Evolutionary conservation across 805 yeast genomes (phyloP).

Genomic region (Saccharomycopsis oosterbeekiorum): DNA sequence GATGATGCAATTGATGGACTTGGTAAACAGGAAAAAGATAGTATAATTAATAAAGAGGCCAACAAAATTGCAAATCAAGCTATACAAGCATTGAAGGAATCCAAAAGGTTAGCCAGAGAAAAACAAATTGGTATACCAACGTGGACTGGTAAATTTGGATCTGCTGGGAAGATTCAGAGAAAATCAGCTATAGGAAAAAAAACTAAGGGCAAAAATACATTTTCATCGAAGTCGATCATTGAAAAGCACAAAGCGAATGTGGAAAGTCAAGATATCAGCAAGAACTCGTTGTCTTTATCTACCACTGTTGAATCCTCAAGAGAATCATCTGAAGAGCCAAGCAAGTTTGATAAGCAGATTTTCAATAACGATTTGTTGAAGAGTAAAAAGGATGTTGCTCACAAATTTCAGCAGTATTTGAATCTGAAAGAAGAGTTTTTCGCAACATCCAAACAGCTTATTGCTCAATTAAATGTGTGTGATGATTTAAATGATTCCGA

Average conservation of each 20-base stretch:
- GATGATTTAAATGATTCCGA: conserved; percentile 39
- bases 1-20: conserved; percentile 70
- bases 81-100: conserved; percentile 46
- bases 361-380: conserved; percentile 6
- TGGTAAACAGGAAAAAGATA: conserved; percentile 20
- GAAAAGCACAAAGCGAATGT: neutral
- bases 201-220: neutral
- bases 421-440: conserved; percentile 27
- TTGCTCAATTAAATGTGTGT: conserved; percentile 29
- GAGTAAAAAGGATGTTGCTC: conserved; percentile 24
- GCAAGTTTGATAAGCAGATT: neutral
- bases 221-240: conserved; percentile 10
- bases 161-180: conserved; percentile 51
- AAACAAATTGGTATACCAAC: conserved; percentile 74
- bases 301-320: neutral
- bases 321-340: neutral
- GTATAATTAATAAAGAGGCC: conserved; percentile 49
- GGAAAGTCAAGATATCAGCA: neutral
- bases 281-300: neutral
- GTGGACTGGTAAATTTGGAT: conserved; percentile 91
- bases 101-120: conserved; percentile 33
- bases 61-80: conserved; percentile 45
- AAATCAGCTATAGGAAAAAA: conserved; percentile 2
- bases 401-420: conserved; percentile 33
- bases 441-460: conserved; percentile 42